Base-by-base conservation (phyloP, 371 early-diverging fungal species). In the Encephalitozoon romaleae region DNA sequence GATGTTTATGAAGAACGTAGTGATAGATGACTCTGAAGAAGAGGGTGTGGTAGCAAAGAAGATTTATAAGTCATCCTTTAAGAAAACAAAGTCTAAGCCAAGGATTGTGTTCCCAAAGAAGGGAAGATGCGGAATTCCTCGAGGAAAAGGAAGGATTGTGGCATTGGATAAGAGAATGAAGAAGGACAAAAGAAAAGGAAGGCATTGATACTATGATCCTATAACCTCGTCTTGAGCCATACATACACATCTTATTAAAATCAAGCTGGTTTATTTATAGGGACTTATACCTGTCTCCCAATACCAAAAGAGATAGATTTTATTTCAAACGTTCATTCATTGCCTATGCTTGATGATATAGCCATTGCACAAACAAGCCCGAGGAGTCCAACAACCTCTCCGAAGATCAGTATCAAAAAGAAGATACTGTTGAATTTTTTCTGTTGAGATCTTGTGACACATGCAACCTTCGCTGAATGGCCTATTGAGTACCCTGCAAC, bases 361-460 rank as follows among this genome's bases (percentile, higher is more conserved):
- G 82, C 65, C 71, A 84, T 71, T 25, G 79, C 82, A 65, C 80
- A 55, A 9, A 85, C 76, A 21, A 85, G 43, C 45, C 74, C 69
- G 25, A 85, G 78, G 11, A 85, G 63, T 1, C 79, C 85, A 23
- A 82, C 70, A 39, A 85, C 70, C 72, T 85, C 85, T 45, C 80
- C 84, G 72, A 85, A 85, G 11, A 85, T 78, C 39, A 85, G 30
- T 3, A 84, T 30, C n/a, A 85, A 30, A 42, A 82, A 81, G 64
- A 84, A 84, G 1, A 70, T 67, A 4, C 70, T 69, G 39, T 71
- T 68, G 63, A 85, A 85, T 54, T 81, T 84, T 68, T 84, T 84
- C 54, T 85, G 84, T 59, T 84, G 74, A 15, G 83, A 81, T 67
- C 73, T 77, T 8, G 84, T 81, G 8, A 85, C 76, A 34, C 75